These are phyloP conservation scores for Hibiscus syriacus DNA, from an alignment of 345 rosid genomes.

Conservation along the genomic window DNA sequence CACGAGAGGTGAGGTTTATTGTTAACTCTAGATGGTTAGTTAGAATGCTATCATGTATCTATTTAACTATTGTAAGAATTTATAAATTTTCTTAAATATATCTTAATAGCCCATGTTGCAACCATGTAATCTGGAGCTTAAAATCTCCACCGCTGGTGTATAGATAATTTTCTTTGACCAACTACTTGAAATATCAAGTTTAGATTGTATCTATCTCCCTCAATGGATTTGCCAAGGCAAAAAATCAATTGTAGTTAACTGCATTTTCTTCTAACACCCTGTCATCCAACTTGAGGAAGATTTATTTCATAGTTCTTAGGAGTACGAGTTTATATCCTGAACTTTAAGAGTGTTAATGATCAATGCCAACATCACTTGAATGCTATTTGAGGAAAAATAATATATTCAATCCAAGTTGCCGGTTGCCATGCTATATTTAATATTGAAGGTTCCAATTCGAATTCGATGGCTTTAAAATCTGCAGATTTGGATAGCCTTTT, in stretches of 20 bases:
- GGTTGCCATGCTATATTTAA: conserved; percentile 74
- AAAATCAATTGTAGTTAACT: conserved; percentile 11
- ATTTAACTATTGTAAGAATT: background rate
- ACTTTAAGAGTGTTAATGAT: conserved; percentile 16
- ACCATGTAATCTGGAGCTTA: background rate
- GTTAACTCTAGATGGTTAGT: background rate
- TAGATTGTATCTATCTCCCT: background rate
- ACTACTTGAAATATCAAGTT: background rate
- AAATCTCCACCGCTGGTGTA: background rate
- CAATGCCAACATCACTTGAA: conserved; percentile 32
- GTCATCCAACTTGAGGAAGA: conserved; percentile 20
- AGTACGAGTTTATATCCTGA: conserved; percentile 20
- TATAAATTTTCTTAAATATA: background rate
- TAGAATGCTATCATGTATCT: background rate
- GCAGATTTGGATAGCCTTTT: conserved; percentile 86
- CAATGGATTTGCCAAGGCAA: conserved; percentile 13
- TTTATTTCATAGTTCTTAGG: background rate
- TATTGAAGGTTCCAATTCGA: conserved; percentile 85
- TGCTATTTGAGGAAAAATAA: conserved; percentile 46
- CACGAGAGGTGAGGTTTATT: background rate
- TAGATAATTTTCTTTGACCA: background rate
- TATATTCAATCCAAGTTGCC: conserved; percentile 57
- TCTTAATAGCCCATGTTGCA: background rate
- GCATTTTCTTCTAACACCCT: conserved; percentile 15
- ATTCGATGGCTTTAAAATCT: conserved; percentile 96